Conservation (phyloP, 1,284 basidiomycete genomes). For the Xerocomus minutiporus region DNA sequence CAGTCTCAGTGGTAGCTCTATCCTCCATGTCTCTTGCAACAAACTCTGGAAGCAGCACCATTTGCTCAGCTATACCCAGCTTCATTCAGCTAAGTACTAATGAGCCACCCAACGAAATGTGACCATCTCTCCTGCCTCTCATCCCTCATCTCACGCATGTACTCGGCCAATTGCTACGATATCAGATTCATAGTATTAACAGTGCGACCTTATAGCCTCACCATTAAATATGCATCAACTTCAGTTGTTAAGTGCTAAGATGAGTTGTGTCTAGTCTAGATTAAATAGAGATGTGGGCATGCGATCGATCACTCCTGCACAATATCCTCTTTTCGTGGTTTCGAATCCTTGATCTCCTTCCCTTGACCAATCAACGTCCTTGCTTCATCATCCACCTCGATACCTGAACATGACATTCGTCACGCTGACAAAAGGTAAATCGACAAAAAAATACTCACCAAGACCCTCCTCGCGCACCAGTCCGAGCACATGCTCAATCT, state of each 20-base stretch:
- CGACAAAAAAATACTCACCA: conserved; percentile 39
- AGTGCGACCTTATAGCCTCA: too few species aligned
- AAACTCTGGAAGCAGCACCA: too few species aligned
- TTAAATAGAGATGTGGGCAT: background rate
- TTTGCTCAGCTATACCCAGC: too few species aligned
- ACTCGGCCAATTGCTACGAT: too few species aligned
- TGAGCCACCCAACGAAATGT: too few species aligned
- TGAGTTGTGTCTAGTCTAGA: conserved; percentile 13
- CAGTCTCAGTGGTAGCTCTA: conserved; percentile 30
- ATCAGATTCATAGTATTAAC: too few species aligned
- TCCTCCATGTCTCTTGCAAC: background rate
- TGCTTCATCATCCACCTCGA: conserved; percentile 70
- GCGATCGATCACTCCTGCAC: conserved; percentile 57
- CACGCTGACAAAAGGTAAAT: background rate
- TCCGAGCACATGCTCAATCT: conserved; percentile 78
- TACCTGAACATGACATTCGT: conserved; percentile 36
- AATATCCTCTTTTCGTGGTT: conserved; percentile 83
- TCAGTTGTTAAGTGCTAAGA: background rate
- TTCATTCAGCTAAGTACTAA: too few species aligned
- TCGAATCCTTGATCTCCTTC: conserved; percentile 68
- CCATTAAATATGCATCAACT: background rate
- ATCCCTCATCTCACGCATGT: too few species aligned
- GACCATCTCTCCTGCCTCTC: too few species aligned
- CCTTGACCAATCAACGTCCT: conserved; percentile 71
- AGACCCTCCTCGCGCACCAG: conserved; percentile 76